Conservation (phyloP, 768 basidiomycete species). For the Obba rivulosa region DNA sequence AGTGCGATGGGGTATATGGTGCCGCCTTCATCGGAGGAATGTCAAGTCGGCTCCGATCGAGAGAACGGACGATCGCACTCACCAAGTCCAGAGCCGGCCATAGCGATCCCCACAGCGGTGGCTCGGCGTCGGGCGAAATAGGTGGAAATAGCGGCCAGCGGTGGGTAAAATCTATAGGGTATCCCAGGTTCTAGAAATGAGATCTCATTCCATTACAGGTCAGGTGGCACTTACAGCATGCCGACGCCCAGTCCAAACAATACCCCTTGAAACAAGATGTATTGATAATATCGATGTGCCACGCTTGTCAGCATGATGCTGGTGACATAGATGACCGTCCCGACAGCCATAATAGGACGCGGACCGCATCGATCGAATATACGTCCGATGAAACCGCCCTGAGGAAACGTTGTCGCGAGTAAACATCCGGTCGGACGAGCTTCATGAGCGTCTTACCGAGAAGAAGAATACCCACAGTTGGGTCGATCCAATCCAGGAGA, state of each 20-base stretch:
- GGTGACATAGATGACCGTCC: conserved; percentile 42
- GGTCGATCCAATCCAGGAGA: conserved; percentile 49
- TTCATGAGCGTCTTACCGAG: conserved; percentile 38
- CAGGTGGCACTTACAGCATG: conserved; percentile 35
- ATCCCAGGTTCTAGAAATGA: not conserved
- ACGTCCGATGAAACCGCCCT: conserved; percentile 63
- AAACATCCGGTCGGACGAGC: not conserved
- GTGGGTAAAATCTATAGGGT: conserved; percentile 58
- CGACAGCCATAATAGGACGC: conserved; percentile 45
- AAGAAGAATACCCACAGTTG: conserved; percentile 72
- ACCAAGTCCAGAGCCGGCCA: conserved; percentile 11
- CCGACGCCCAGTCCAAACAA: conserved; percentile 64
- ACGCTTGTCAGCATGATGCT: conserved; percentile 60
- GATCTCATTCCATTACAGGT: too few relatives aligned
- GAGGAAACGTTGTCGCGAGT: conserved; percentile 1
- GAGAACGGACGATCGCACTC: not conserved
- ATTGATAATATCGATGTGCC: conserved; percentile 51
- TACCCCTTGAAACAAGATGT: conserved; percentile 57
- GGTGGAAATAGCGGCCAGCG: conserved; percentile 60
- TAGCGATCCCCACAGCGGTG: conserved; percentile 58
- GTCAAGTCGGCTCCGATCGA: not conserved
- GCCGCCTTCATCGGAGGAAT: conserved; percentile 42
- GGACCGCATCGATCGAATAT: conserved; percentile 61
- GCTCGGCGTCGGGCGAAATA: conserved; percentile 62
- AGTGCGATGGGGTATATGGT: conserved; percentile 65